These are phyloP conservation scores for Cryptomeria japonica DNA, from an alignment of 75 land plant species.

Conservation along the genomic window DNA sequence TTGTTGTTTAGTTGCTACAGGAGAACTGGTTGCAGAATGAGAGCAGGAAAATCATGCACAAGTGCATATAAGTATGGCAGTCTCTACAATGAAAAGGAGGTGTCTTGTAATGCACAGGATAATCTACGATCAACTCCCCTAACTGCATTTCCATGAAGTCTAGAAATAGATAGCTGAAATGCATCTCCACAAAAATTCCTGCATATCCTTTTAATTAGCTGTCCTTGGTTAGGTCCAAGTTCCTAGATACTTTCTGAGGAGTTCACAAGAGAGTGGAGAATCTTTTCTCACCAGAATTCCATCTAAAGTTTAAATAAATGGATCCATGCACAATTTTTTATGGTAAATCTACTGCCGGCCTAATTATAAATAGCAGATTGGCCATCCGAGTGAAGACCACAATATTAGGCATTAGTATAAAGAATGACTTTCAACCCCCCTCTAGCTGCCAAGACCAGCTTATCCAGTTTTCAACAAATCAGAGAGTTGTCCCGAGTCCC, in stretches of 20 bases:
- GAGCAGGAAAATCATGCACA: neutral
- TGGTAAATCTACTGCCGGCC: neutral
- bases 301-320: neutral
- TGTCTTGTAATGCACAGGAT: neutral
- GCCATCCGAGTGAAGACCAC: neutral
- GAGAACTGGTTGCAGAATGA: neutral
- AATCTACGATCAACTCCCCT: neutral
- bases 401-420: neutral
- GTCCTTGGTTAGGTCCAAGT: neutral
- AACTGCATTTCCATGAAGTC: neutral
- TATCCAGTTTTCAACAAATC: neutral
- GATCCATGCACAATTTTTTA: neutral
- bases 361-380: neutral
- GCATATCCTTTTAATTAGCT: neutral
- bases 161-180: neutral
- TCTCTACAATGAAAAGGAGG: neutral
- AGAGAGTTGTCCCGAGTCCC: neutral
- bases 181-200: neutral
- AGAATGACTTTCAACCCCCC: neutral
- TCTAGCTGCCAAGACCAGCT: neutral
- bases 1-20: neutral
- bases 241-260: neutral
- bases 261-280: neutral
- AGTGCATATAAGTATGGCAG: too few relatives aligned
- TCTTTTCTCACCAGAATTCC: neutral